Base-by-base conservation (phyloP, 768 basidiomycete genomes). In the Auricularia sp. region DNA sequence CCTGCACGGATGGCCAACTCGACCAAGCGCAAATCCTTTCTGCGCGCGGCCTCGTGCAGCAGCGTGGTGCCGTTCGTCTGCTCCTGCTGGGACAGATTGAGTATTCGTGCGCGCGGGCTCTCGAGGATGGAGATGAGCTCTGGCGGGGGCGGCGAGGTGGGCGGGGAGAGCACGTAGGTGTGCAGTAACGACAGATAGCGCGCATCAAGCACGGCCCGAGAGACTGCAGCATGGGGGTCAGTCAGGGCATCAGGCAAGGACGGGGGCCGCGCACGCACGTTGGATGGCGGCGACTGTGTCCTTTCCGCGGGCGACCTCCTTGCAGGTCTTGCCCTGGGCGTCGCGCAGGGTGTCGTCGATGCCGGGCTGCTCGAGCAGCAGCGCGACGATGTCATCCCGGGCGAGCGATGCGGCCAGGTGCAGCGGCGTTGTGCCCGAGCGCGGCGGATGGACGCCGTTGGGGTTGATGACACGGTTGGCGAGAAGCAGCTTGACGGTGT, bases 1-100 rank as follows among this genome's bases (percentile, higher is more conserved):
- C 94, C 94, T 8, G 89, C 88, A 29, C 88, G 83, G 1, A 94
- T 84, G 0, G 86, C 88, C n/a, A 93, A 81, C 70, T 96, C 91
- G 34, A 96, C 84, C 21, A 96, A 76, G 3, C 85, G 80, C 24
- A 96, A 76, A 71, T 97, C 92, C 66, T 88, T 87, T 16, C 93
- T 81, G 42, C 83, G 79, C 0, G 91, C 90, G 1, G 94, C 92
- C 73, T 95, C 94, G 68, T 98, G 95, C 0, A 98, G 79, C 4
- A 97, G 75, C 0, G 90, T 85, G 2, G 82, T 81, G 0, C 94
- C 94, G 1, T 86, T 82, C n/a, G 81, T 79, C 62, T 89, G 84
- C 68, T 96, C 93, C 13, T 94, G 78, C 65, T 89, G 88, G 0
- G 87, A 86, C 16, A 97, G 82, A 73, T 96, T 87, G 8, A 95